A percentile compares a stretch with the other conserved stretches of the same genome.
These are phyloP conservation scores for Cephalotrichum gorgonifer DNA, from an alignment of 2,329 filamentous ascomycete species.

Conservation along the genomic window DNA sequence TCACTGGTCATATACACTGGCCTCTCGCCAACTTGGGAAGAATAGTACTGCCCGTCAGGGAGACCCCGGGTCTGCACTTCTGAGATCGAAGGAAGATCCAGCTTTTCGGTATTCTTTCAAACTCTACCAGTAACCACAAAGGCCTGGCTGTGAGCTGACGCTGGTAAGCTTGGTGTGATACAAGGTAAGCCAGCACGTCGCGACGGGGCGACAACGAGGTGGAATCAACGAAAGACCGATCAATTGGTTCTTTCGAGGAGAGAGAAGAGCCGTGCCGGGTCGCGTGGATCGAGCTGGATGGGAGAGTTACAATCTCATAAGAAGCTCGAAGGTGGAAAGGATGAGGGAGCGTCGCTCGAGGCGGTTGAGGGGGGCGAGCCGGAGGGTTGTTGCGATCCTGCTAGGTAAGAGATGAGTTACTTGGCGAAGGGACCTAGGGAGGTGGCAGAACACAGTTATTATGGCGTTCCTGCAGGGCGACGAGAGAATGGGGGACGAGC, in stretches of 20 bases:
- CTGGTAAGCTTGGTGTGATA: not conserved
- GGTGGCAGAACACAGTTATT: not conserved
- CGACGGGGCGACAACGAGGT: not conserved
- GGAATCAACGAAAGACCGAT: not conserved
- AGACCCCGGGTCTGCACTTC: constrained; percentile 72
- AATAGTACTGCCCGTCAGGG: constrained; percentile 55
- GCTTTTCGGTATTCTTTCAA: constrained; percentile 62
- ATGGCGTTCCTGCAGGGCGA: not conserved
- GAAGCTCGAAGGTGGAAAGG: too few species aligned
- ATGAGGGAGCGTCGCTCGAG: too few species aligned
- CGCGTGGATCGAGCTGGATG: not conserved
- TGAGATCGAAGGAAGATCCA: constrained; percentile 85
- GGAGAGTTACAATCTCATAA: not conserved
- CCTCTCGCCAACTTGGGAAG: constrained; percentile 5
- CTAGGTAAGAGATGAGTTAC: too few species aligned
- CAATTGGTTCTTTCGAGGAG: not conserved
- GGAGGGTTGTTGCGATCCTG: too few species aligned
- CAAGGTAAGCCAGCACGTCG: not conserved
- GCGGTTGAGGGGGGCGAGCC: too few species aligned
- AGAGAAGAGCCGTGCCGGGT: not conserved
- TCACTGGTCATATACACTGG: constrained; percentile 57
- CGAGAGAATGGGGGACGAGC: not conserved
- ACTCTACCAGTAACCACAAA: not conserved
- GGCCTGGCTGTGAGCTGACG: not conserved
- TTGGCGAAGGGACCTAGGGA: not conserved